Conservation (phyloP, 2,329 filamentous ascomycete genomes). For the Paecilomyces niveus region DNA sequence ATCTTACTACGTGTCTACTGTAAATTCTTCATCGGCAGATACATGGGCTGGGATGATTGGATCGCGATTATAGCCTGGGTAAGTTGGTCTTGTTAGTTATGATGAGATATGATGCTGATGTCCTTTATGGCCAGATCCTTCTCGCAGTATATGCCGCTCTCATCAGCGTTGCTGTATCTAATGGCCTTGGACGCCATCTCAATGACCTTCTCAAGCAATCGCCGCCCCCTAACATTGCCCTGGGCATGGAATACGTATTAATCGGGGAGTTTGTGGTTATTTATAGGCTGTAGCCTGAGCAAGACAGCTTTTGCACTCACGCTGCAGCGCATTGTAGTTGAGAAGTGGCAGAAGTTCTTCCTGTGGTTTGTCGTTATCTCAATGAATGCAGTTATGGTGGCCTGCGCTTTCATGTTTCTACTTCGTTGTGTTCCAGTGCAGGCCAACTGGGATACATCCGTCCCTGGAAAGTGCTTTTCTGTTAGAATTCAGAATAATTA, state of each 20-base stretch:
- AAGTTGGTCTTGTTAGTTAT: not conserved
- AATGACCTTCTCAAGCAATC: not conserved
- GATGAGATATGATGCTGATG: not conserved
- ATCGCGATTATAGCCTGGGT: not conserved
- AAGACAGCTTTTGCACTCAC: constrained; percentile 20
- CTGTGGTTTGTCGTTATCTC: constrained; percentile 18
- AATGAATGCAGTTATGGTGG: constrained; percentile 17
- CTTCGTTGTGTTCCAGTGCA: constrained; percentile 12
- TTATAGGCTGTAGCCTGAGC: constrained; percentile 14
- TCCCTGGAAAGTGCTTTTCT: constrained; percentile 15
- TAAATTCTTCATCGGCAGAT: not conserved
- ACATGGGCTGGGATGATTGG: not conserved
- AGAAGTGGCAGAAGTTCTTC: constrained; percentile 12
- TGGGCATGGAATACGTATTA: not conserved
- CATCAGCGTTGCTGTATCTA: not conserved
- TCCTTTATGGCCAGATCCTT: not conserved
- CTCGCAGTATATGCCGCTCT: not conserved
- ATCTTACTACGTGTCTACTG: not conserved
- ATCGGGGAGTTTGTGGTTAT: constrained; percentile 3
- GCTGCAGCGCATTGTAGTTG: constrained; percentile 15
- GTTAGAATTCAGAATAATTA: constrained; percentile 10
- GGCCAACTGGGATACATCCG: constrained; percentile 11
- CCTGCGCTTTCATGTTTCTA: constrained; percentile 14
- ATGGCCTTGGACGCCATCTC: not conserved
- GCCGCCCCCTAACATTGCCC: not conserved